These are phyloP conservation scores for Naegleria gruberi DNA, from an alignment of 208 protist species.

Conservation along the genomic window DNA sequence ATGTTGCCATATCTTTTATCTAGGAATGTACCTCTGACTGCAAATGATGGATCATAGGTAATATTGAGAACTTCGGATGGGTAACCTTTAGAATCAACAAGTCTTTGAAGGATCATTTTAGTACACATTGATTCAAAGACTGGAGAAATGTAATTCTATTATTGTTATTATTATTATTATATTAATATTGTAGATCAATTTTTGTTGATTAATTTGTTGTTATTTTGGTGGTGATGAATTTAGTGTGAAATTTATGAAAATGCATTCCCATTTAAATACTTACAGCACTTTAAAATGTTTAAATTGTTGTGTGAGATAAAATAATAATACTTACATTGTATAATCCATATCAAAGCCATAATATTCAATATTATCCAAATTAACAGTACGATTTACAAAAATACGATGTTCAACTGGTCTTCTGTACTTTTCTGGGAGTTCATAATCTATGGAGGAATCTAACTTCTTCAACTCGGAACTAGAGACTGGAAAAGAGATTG, in stretches of 20 bases:
- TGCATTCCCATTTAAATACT: neutral
- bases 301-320: neutral
- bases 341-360: conserved; percentile 15
- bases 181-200: no score
- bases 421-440: neutral
- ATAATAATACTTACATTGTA: neutral
- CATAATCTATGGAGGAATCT: neutral
- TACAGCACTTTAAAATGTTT: neutral
- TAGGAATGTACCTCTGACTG: neutral
- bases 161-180: no score
- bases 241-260: no score
- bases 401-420: neutral
- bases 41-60: conserved; percentile 6
- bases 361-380: conserved; percentile 14
- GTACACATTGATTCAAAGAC: neutral
- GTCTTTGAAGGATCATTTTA: neutral
- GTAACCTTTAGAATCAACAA: conserved; percentile 18
- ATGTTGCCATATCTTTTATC: conserved; percentile 17
- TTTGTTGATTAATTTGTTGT: no score
- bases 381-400: conserved; percentile 4
- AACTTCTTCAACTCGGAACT: neutral
- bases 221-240: no score
- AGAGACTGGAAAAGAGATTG: neutral
- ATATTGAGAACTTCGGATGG: conserved; percentile 6
- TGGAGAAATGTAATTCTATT: conserved; percentile 9